Evolutionary conservation across 257 asterid species (phyloP), one percentile per base, ranked within the genome.

Genomic region (Cruciata laevipes): DNA sequence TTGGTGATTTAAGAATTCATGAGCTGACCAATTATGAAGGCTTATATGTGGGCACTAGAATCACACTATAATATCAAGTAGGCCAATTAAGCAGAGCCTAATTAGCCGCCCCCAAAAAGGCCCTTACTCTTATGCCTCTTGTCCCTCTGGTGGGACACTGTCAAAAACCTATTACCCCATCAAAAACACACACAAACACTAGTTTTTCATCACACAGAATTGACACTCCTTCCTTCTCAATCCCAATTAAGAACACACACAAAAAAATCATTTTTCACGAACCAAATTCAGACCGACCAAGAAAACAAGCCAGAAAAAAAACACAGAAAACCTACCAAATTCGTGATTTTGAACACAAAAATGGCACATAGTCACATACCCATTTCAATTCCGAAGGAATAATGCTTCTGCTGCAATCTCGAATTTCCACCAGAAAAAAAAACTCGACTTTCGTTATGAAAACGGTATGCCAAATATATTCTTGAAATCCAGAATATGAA

Each of bases 281-380:
- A 57, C 63, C 63, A 17, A 56, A 66, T 72, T 72, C 14, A 56
- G 38, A 32, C 2, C 57, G 47, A 73, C 21, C 17, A 27, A 35
- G 12, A 71, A 24, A 21, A 37, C 51, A 42, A 40, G 49, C 4
- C 20, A 53, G 27, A 53, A 20, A 53, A 53, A 53, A 3, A 53
- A 53, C 60, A 53, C 11, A 53, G 20, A 14, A 47, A 47, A 47
- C 1, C 55, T 33, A 58, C 25, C 27, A 73, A 33, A 42, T 33
- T 66, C 71, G 12, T 27, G 62, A 65, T 17, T 20, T 17, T 27
- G 18, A n/a, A 51, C 58, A 40, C 61, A 47, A 44, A 55, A 57
- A 31, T 66, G 71, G 62, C 61, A 70, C 86, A 65, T 75, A 84
- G 71, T 62, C 61, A 70, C 86, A 65, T 75, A 84, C 88, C 94